Base-by-base conservation (phyloP, 2,329 filamentous ascomycete species). In the Colletotrichum sp. region DNA sequence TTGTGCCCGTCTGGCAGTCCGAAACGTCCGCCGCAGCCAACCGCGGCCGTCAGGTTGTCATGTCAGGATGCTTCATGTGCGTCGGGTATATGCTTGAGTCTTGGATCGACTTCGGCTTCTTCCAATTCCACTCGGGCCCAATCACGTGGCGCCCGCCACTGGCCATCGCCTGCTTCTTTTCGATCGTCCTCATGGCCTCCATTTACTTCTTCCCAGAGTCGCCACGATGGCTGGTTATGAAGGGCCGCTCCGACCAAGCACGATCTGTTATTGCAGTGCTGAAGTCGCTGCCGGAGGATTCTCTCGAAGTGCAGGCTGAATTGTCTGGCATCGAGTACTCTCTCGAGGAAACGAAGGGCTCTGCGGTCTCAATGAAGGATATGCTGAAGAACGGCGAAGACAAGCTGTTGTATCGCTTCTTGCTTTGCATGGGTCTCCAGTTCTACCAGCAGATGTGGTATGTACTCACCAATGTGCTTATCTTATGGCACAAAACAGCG, bases 301-400 rank as follows among this genome's bases (percentile, higher is more conserved):
- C 83, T 4, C 79, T 82, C 1, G 80, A 82, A 38, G 80, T 87
- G 29, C 77, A 81, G 13, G 79, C 81, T 3, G 88, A 89, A 75
- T 80, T 90, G 3, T 80, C 81, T 2, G 85, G 83, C 29, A 89
- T 90, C 43, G 85, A 88, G 73, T 81, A 84, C 70, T 86, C 86
- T 0, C 84, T 88, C 33, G 86, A 88, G 74, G 81, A 85, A 66
- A 83, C 85, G 8, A 76, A 79, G 6, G 78, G 81, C 54, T 82
- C 80, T 16, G 63, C 70, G 8, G 82, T 83, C 3, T 84, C 80
- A 61, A 78, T 88, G 18, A 78, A 78, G 36, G 84, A 88, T 54
- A 81, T 88, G 77, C 80, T 88, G 75, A 86, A 82, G 75, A 87
- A 86, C 81, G 86, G 86, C 70, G 83, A 87, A 16, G 86, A 88